phyloP scores from a whole-genome alignment of 805 yeast species.

The Candida tammaniensis region DNA sequence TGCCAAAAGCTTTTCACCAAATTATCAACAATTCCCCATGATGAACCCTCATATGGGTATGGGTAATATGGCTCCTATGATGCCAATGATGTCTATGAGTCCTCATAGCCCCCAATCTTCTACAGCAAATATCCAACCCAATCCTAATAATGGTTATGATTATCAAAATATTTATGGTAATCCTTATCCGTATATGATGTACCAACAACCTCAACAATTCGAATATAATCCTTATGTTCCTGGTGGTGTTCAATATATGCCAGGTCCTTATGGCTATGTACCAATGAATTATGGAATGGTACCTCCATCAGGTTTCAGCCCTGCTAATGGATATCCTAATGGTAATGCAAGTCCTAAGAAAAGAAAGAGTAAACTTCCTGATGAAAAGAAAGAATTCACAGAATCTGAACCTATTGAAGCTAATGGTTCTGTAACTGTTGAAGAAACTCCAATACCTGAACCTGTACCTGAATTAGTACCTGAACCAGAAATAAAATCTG shows the following conservation, averaged over 20 bases:
- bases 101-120: constrained; percentile 4
- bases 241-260: constrained; percentile 2
- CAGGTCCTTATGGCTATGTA: constrained; percentile 4
- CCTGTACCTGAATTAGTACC: too few relatives aligned
- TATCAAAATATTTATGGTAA: constrained; percentile 6
- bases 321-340: not conserved
- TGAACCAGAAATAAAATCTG: too few relatives aligned
- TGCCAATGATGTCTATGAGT: constrained; percentile 5
- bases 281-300: not conserved
- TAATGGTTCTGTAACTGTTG: not conserved
- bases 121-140: constrained; percentile 4
- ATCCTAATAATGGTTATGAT: constrained; percentile 4
- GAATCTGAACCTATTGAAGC: not conserved
- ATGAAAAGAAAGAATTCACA: constrained; percentile 1
- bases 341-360: constrained; percentile 1
- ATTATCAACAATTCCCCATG: constrained; percentile 15
- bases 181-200: constrained; percentile 3
- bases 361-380: not conserved
- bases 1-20: constrained; percentile 38
- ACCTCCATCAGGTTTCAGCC: not conserved
- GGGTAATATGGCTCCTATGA: constrained; percentile 3
- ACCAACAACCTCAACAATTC: constrained; percentile 2
- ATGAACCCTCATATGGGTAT: constrained; percentile 4
- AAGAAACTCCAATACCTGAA: not conserved
- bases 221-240: constrained; percentile 7